Percentiles rank a stretch among this genome's conserved stretches.
These are phyloP conservation scores for Phytophthora pisi DNA, from an alignment of 352 stramenopile species.

Conservation along the genomic window DNA sequence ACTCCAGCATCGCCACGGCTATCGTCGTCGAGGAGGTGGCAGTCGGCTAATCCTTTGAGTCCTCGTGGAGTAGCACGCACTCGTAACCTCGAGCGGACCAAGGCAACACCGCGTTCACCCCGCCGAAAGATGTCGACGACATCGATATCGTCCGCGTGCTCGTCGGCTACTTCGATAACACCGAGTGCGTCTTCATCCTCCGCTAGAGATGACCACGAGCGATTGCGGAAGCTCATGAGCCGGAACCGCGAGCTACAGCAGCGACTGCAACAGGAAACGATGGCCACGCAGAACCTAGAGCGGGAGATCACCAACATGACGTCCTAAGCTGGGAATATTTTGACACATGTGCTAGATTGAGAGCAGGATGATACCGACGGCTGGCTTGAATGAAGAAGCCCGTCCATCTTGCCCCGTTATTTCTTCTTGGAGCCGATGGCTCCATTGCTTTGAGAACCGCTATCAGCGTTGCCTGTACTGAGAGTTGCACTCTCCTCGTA, in stretches of 20 bases:
- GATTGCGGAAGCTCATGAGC: slow-evolving; percentile 73
- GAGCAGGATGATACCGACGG: slow-evolving; percentile 1
- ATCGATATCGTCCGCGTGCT: slow-evolving; percentile 38
- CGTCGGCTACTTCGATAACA: slow-evolving; percentile 17
- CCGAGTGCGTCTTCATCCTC: slow-evolving; percentile 25
- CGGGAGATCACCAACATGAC: slow-evolving; percentile 75
- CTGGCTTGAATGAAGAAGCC: slow-evolving; percentile 3
- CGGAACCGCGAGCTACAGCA: slow-evolving; percentile 82
- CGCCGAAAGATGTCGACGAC: slow-evolving; percentile 41
- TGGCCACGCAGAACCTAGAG: slow-evolving; percentile 73
- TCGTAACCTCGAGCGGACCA: slow-evolving; percentile 10
- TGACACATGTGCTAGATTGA: slow-evolving; percentile 12
- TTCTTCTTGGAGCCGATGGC: slow-evolving; percentile 31
- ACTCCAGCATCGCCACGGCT: slow-evolving; percentile 13
- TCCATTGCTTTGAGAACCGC: slow-evolving; percentile 16
- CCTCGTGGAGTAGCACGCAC: slow-evolving; percentile 10
- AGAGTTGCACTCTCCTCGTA: slow-evolving; percentile 36
- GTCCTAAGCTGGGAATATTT: slow-evolving; percentile 24
- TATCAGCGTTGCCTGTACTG: slow-evolving; percentile 2
- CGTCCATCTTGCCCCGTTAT: slow-evolving; percentile 8
- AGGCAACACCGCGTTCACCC: slow-evolving; percentile 12
- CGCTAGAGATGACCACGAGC: slow-evolving; percentile 58
- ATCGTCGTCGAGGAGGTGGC: slow-evolving; percentile 19
- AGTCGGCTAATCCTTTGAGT: slow-evolving; percentile 7
- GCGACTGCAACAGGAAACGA: slow-evolving; percentile 72